Base-by-base conservation (phyloP, 2,329 filamentous ascomycete genomes). In the Fusarium cyanostomum region DNA sequence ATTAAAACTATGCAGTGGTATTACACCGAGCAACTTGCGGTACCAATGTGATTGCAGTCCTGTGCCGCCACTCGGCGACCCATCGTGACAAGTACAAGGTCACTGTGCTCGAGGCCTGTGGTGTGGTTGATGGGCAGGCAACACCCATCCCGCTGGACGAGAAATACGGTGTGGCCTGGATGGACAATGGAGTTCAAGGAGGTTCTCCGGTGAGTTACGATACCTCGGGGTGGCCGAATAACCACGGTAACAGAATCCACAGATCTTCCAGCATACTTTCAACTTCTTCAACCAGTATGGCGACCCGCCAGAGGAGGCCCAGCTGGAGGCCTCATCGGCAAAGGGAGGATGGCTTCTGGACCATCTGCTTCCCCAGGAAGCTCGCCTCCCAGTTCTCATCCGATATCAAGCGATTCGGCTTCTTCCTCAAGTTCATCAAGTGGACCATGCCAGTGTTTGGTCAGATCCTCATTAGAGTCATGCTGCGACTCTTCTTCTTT, bases 401-500 rank as follows among this genome's bases (percentile, higher is more conserved):
- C 5, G 86, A 89, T 63, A 57, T 59, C 33, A 56, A 56, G 34
- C 52, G 44, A 15, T 64, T 64, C 34, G 64, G 59, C 27, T 57
- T 55, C 41, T 56, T 65, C 26, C 56, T 62, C 38, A 62, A 56
- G 26, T 33, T 38, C 45, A 49, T 28, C n/a, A 38, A 30, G 31
- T 84, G 80, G 80, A 84, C 86, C n/a, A 83, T 88, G 77, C 72
- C 87, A 1, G 69, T 89, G 28, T 81, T 89, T 42, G 86, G 84
- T 1, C 73, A 89, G 3, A 71, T 89, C 2, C 87, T 86, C 0
- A 86, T 92, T 68, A 87, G 85, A 57, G 74, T 86, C 30, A 82
- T 92, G 72, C 80, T 92, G 66, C 85, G 84, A 53, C 74, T 92
- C 46, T 92, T 91, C 74, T 78, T 86, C 54, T 92, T 92, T 75